Percentiles rank a stretch among this genome's conserved stretches.
These are phyloP conservation scores for Mucor ambiguus DNA, from an alignment of 371 early-diverging fungal genomes.

Conservation along the genomic window DNA sequence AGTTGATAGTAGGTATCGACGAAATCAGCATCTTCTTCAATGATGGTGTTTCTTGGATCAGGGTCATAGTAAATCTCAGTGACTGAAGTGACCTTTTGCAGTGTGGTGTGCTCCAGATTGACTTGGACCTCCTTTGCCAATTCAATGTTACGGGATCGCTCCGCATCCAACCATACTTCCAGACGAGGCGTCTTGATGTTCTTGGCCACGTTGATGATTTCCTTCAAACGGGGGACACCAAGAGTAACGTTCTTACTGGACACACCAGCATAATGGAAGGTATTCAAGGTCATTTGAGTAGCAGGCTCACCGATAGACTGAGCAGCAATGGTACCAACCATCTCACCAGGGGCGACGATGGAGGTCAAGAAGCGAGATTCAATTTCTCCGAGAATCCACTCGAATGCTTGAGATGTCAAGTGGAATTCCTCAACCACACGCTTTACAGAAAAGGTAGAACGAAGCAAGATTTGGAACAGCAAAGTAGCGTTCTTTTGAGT, in stretches of 20 bases:
- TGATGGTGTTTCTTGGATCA: slow-evolving; percentile 81
- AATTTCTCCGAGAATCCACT: slow-evolving; percentile 94
- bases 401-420: slow-evolving; percentile 86
- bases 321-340: slow-evolving; percentile 99
- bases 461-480: slow-evolving; percentile 85
- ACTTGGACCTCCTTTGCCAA: slow-evolving; percentile 92
- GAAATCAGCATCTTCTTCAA: slow-evolving; percentile 94
- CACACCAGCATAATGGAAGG: slow-evolving; percentile 99
- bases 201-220: slow-evolving; percentile 99
- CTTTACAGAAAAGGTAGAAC: slow-evolving; percentile 83
- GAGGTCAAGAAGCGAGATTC: slow-evolving; percentile 88
- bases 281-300: slow-evolving; percentile 99
- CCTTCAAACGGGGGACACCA: slow-evolving; percentile 99
- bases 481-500: slow-evolving; percentile 93
- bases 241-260: slow-evolving; percentile 96
- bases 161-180: slow-evolving; percentile 83
- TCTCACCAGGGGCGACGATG: slow-evolving; percentile 97
- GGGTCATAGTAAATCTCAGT: slow-evolving; percentile 99
- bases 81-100: slow-evolving; percentile 81
- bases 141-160: slow-evolving; percentile 78
- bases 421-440: slow-evolving; percentile 92
- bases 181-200: slow-evolving; percentile 98
- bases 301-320: slow-evolving; percentile 99
- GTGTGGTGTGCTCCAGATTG: slow-evolving; percentile 90
- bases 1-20: slow-evolving; percentile 90